Evolutionary conservation across 2,329 filamentous ascomycete species (phyloP), one percentile per base, ranked within the genome.

Genomic region (Fusarium pseudograminearum): DNA sequence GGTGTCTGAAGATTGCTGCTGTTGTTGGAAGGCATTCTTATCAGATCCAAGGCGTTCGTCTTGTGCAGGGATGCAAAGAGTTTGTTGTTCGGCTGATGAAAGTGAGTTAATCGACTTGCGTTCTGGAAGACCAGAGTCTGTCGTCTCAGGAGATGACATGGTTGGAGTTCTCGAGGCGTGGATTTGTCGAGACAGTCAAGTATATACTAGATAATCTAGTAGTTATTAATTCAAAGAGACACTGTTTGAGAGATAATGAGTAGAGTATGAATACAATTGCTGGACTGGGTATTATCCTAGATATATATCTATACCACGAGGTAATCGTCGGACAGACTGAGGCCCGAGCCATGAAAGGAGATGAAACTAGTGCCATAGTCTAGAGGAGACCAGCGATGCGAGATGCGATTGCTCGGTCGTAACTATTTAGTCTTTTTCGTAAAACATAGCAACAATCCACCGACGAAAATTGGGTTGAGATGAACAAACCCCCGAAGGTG

Each of bases 31-130:
- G 9, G 4, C 11, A 22, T 46, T 38, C 12, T 57, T 50, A 7
- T 30, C 28, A n/a, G 34, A 42, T 9, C 28, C 26, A 18, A 18
- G 14, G 24, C 54, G 46, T 22, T 48, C 50, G 6, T 57, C 48
- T 20, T 48, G 55, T 12, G 47, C 28, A 18, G 57, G 33, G 3
- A 60, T 57, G 7, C 20, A 18, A 16, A 28, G 31, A 5, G 40
- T 51, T 4, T 66, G 54, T 10, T 50, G 60, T 53, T 73, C 67
- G n/a, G 56, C 20, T 11, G 72, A 74, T 8, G 72, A 73, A 16
- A 70, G 34, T 11, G 72, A 74, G 47, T 63, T 67, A 28, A 60
- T 50, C 15, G 68, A 67, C 44, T 71, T 73, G 40, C 46, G 50
- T 50, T 65, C 41, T 47, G 38, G 54, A 36, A 46, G 45, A 55